phyloP scores from a whole-genome alignment of 2,329 filamentous ascomycete genomes.

The Talaromyces sp. region DNA sequence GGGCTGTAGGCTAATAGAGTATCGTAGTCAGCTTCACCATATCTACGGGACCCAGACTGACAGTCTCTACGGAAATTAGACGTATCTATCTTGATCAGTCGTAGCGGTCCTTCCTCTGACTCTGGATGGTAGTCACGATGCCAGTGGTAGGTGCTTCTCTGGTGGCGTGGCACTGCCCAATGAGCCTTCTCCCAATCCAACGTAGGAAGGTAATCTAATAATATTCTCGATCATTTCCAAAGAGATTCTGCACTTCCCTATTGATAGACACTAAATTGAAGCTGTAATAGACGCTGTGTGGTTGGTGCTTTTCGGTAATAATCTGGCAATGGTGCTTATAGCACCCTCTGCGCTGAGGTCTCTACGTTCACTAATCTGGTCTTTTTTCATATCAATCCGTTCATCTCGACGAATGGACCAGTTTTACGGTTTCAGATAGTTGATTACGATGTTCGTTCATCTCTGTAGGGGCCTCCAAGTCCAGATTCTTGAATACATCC shows the following conservation, averaged over 20 bases:
- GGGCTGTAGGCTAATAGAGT: neutral
- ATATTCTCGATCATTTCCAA: neutral
- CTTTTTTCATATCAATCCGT: neutral
- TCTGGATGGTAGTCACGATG: neutral
- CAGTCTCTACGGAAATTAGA: neutral
- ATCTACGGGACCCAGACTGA: neutral
- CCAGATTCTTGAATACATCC: neutral
- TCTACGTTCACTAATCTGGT: neutral
- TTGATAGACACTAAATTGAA: neutral
- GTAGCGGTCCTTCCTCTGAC: neutral
- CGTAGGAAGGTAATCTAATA: neutral
- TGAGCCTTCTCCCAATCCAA: neutral
- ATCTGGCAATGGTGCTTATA: neutral
- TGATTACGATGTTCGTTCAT: neutral
- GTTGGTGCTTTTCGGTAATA: neutral
- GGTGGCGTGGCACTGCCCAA: neutral
- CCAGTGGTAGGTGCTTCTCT: neutral
- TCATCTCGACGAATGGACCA: neutral
- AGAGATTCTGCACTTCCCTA: neutral
- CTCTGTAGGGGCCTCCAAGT: neutral
- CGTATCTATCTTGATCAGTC: too few relatives aligned
- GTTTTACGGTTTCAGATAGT: neutral
- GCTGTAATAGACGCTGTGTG: neutral
- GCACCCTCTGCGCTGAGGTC: neutral
- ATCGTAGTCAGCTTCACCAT: neutral